phyloP scores from a whole-genome alignment of 768 basidiomycete species.

The Naganishia onofrii region DNA sequence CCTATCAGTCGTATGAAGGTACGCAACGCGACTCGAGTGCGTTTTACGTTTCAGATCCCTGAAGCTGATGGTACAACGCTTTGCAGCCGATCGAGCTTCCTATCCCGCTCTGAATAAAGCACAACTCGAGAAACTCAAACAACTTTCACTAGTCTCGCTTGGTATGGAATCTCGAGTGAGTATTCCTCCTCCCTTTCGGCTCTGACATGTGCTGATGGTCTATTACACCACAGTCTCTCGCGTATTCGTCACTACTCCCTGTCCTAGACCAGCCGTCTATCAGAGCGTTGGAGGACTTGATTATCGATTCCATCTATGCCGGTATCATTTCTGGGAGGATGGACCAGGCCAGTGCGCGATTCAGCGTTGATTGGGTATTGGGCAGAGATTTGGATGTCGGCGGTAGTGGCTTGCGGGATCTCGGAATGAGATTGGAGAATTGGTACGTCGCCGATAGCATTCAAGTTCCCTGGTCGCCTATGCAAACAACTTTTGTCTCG shows the following conservation, averaged over 20 bases:
- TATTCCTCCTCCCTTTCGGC: constrained; percentile 17
- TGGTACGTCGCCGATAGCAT: constrained; percentile 44
- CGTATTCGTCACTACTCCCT: constrained; percentile 70
- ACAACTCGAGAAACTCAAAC: constrained; percentile 84
- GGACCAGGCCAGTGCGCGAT: constrained; percentile 60
- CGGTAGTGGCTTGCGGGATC: constrained; percentile 30
- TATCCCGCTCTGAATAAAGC: constrained; percentile 68
- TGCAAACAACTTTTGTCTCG: neutral
- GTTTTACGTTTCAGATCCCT: neutral
- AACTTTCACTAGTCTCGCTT: constrained; percentile 83
- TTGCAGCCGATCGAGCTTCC: constrained; percentile 63
- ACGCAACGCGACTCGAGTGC: neutral
- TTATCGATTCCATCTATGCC: constrained; percentile 94
- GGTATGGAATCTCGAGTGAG: constrained; percentile 73
- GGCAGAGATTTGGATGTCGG: constrained; percentile 68
- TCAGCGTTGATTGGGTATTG: constrained; percentile 89
- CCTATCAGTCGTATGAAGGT: constrained; percentile 44
- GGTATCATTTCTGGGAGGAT: constrained; percentile 85
- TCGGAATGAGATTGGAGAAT: constrained; percentile 39
- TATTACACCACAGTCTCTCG: constrained; percentile 54
- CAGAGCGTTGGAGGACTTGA: constrained; percentile 89
- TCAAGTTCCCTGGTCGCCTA: neutral
- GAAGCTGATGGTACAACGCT: neutral
- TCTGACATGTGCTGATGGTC: neutral
- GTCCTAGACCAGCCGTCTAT: constrained; percentile 72